These are phyloP conservation scores for Annulohypoxylon truncatum DNA, from an alignment of 2,329 filamentous ascomycete species.

Conservation along the genomic window DNA sequence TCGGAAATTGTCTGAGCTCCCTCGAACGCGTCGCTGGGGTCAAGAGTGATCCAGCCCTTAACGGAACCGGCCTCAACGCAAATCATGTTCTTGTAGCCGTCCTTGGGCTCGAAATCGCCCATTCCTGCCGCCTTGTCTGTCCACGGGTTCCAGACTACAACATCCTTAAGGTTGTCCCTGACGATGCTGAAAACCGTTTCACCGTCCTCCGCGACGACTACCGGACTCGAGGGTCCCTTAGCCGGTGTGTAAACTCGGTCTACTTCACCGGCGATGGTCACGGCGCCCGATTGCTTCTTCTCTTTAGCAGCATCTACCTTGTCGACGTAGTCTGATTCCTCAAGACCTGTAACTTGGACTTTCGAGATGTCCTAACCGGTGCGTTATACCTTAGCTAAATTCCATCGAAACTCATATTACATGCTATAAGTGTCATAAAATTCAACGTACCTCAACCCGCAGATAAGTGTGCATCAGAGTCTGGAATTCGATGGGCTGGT, in stretches of 20 bases:
- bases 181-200: slow-evolving; percentile 77
- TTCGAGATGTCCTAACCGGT: slow-evolving; percentile 79
- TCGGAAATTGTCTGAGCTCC: slow-evolving; percentile 67
- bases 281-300: slow-evolving; percentile 71
- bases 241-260: slow-evolving; percentile 88
- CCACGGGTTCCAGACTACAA: slow-evolving; percentile 99
- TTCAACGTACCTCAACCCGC: slow-evolving; percentile 74
- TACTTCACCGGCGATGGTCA: slow-evolving; percentile 81
- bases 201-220: slow-evolving; percentile 72
- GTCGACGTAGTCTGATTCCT: slow-evolving; percentile 81
- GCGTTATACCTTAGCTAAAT: slow-evolving; percentile 4
- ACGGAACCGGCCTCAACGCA: slow-evolving; percentile 94
- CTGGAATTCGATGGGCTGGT: slow-evolving; percentile 88
- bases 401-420: background rate
- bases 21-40: slow-evolving; percentile 77
- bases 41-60: slow-evolving; percentile 82
- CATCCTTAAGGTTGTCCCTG: slow-evolving; percentile 85
- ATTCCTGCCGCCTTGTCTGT: slow-evolving; percentile 83
- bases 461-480: slow-evolving; percentile 93
- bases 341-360: slow-evolving; percentile 79
- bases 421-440: background rate
- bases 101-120: slow-evolving; percentile 87
- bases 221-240: slow-evolving; percentile 67
- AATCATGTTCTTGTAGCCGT: slow-evolving; percentile 92
- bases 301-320: slow-evolving; percentile 77